Evolutionary conservation across 2,329 filamentous ascomycete genomes (phyloP).

Genomic region (Lecanicillium sp.): DNA sequence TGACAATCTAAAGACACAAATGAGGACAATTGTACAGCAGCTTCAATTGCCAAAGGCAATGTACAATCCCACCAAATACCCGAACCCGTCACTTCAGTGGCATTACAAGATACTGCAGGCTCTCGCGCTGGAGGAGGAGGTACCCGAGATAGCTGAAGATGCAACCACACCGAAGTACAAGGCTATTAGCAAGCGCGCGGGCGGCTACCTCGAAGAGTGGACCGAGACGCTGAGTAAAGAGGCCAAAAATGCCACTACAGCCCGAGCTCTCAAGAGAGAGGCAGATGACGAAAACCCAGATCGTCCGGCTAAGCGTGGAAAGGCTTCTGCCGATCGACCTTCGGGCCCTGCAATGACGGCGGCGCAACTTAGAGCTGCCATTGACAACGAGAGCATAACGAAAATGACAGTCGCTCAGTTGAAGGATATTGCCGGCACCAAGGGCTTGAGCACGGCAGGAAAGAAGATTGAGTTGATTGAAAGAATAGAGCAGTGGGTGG

Average conservation of each 20-base stretch:
- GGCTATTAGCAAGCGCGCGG: slow-evolving; percentile 84
- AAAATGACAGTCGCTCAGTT: slow-evolving; percentile 48
- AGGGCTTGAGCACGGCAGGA: slow-evolving; percentile 40
- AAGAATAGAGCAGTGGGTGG: slow-evolving; percentile 47
- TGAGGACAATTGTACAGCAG: slow-evolving; percentile 77
- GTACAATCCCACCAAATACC: slow-evolving; percentile 81
- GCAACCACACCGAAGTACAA: slow-evolving; percentile 76
- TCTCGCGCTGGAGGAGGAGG: slow-evolving; percentile 82
- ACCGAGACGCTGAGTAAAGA: slow-evolving; percentile 58
- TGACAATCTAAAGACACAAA: slow-evolving; percentile 66
- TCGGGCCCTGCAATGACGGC: slow-evolving; percentile 29
- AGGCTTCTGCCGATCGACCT: slow-evolving; percentile 23
- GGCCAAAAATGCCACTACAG: slow-evolving; percentile 25
- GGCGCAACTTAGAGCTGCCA: slow-evolving; percentile 35
- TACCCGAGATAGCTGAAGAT: slow-evolving; percentile 66
- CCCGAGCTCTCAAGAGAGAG: slow-evolving; percentile 43
- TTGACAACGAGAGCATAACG: slow-evolving; percentile 36
- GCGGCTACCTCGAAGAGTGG: slow-evolving; percentile 71
- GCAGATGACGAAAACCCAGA: slow-evolving; percentile 35
- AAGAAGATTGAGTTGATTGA: slow-evolving; percentile 48
- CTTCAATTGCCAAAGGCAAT: slow-evolving; percentile 77
- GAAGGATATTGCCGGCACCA: slow-evolving; percentile 37
- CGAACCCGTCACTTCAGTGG: slow-evolving; percentile 91
- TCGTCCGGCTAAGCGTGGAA: slow-evolving; percentile 38
- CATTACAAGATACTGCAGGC: slow-evolving; percentile 93